These are phyloP conservation scores for Xylaria flabelliformis DNA, from an alignment of 495 filamentous ascomycete species.

Conservation along the genomic window DNA sequence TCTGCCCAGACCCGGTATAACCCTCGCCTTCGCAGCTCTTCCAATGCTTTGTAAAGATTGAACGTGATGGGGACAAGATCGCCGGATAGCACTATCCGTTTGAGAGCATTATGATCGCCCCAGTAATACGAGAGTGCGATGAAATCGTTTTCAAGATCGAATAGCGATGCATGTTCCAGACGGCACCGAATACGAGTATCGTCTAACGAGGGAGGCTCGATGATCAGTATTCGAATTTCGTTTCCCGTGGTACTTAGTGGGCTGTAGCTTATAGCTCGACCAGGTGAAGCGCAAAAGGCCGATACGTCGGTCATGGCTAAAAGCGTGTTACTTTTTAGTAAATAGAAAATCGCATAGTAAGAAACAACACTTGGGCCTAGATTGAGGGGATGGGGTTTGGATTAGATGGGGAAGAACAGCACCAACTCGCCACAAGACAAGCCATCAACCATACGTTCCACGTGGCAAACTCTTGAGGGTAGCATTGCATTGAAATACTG, in stretches of 20 bases:
- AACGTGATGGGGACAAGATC: constrained; percentile 3
- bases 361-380: background rate
- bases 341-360: background rate
- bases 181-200: constrained; percentile 11
- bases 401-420: background rate
- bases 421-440: constrained; percentile 3
- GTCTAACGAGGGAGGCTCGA: constrained; percentile 2
- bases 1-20: constrained; percentile 30
- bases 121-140: constrained; percentile 24
- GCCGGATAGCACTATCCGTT: constrained; percentile 11
- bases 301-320: constrained; percentile 18
- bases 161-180: constrained; percentile 16
- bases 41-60: constrained; percentile 21
- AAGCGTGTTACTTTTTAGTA: background rate
- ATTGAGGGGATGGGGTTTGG: constrained; percentile 3
- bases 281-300: constrained; percentile 5
- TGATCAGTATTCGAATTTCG: constrained; percentile 20
- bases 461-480: constrained; percentile 17
- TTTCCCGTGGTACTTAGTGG: constrained; percentile 10
- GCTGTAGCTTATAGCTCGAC: constrained; percentile 13
- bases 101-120: constrained; percentile 12
- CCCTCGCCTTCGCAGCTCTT: constrained; percentile 14
- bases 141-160: constrained; percentile 22
- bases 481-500: constrained; percentile 3
- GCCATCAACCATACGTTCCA: constrained; percentile 20